Evolutionary conservation across 1,139 yeast species (phyloP).

Genomic region (Martiniozyma asiatica): DNA sequence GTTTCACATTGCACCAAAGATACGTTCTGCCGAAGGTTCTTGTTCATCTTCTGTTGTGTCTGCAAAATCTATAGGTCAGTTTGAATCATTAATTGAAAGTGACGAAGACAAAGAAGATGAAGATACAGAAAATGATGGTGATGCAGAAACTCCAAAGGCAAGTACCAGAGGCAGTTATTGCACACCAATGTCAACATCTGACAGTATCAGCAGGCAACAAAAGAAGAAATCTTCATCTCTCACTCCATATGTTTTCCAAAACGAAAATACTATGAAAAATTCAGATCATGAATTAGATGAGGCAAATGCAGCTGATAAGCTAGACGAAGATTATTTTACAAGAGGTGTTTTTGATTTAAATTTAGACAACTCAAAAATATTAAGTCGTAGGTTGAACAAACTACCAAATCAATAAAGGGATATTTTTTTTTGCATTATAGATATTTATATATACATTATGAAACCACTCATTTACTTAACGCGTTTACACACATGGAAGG

Average conservation of each 20-base stretch:
- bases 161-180: conserved; percentile 3
- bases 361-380: conserved; percentile 46
- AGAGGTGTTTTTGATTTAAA: conserved; percentile 34
- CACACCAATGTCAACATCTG: neutral
- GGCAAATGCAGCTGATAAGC: neutral
- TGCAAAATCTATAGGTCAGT: conserved; percentile 1
- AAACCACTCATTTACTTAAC: no score
- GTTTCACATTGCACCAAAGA: conserved; percentile 12
- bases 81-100: conserved; percentile 2
- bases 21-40: conserved; percentile 1
- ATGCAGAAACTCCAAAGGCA: conserved; percentile 16
- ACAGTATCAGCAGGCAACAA: no score
- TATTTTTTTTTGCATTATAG: no score
- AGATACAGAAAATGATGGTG: conserved; percentile 10
- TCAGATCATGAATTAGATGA: neutral
- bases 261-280: no score
- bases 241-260: conserved; percentile 12
- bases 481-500: no score
- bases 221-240: conserved; percentile 8
- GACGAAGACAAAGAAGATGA: conserved; percentile 9
- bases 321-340: conserved; percentile 8
- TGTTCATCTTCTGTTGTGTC: conserved; percentile 5
- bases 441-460: no score
- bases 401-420: no score
- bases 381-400: conserved; percentile 54